These are phyloP conservation scores for Coccomyxa subellipsoidea DNA, from an alignment of 163 green algal genomes.

Conservation along the genomic window DNA sequence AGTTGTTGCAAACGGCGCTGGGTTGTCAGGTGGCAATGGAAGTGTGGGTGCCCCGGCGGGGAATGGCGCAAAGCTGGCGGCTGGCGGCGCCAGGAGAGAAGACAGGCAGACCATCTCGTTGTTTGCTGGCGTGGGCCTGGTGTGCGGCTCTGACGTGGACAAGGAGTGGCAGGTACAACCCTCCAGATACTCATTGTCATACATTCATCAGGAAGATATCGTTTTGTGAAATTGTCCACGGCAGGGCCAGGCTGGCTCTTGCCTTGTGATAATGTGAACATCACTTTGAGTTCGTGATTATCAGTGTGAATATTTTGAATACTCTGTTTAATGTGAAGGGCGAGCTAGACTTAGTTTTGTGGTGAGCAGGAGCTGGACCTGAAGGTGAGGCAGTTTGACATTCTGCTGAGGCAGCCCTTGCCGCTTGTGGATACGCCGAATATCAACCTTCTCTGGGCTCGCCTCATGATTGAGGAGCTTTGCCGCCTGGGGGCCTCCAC, in stretches of 20 bases:
- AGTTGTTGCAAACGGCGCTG: neutral
- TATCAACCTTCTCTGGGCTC: conserved; percentile 49
- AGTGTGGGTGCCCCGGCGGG: neutral
- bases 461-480: conserved; percentile 90
- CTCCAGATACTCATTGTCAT: conserved; percentile 56
- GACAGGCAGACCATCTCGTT: conserved; percentile 36
- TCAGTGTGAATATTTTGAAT: neutral
- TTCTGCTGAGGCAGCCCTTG: conserved; percentile 37
- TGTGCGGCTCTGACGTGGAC: conserved; percentile 68
- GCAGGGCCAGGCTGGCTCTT: too few relatives aligned
- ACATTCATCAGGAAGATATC: too few relatives aligned
- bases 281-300: neutral
- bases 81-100: neutral
- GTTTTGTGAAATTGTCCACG: too few relatives aligned
- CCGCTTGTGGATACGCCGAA: conserved; percentile 34
- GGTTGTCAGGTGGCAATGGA: neutral
- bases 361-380: conserved; percentile 82
- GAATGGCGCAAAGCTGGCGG: neutral
- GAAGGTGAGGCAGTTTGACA: conserved; percentile 71
- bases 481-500: conserved; percentile 75
- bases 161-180: conserved; percentile 92
- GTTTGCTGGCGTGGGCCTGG: conserved; percentile 93
- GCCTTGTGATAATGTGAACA: too few relatives aligned
- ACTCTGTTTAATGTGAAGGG: neutral
- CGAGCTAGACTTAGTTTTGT: neutral